A percentile compares a stretch with the other conserved stretches of the same genome.
Conservation (phyloP, 202 grass and related monocot species). For the Setaria viridis region DNA sequence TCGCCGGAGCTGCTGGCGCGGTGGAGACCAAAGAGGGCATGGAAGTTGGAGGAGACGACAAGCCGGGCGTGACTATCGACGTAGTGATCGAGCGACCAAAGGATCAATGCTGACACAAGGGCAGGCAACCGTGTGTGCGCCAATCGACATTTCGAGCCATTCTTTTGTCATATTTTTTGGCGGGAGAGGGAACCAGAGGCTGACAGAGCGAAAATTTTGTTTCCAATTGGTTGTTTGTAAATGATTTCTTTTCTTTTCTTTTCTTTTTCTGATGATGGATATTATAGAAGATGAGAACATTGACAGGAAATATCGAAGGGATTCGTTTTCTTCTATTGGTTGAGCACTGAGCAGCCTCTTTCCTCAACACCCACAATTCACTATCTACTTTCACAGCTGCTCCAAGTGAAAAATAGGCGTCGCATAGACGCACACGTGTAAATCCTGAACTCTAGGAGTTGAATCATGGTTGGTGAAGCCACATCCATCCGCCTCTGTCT, state of each 20-base stretch:
- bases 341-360: neutral
- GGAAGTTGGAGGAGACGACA: conserved; percentile 36
- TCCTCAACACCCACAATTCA: neutral
- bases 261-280: neutral
- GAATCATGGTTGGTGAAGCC: no score
- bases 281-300: conserved; percentile 32
- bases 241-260: conserved; percentile 31
- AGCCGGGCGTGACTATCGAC: conserved; percentile 20
- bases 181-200: conserved; percentile 49
- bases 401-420: neutral
- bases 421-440: no score
- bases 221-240: conserved; percentile 51
- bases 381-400: neutral
- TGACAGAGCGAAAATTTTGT: conserved; percentile 47
- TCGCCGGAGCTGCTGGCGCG: conserved; percentile 59
- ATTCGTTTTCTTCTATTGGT: neutral
- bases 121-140: neutral
- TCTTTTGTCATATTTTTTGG: conserved; percentile 49
- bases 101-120: conserved; percentile 8
- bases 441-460: neutral
- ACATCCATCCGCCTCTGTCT: neutral
- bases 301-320: neutral
- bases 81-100: conserved; percentile 48
- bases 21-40: conserved; percentile 6
- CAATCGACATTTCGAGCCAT: neutral